Conservation (phyloP, 352 stramenopile species). For the Globisporangium heterothallicum region DNA sequence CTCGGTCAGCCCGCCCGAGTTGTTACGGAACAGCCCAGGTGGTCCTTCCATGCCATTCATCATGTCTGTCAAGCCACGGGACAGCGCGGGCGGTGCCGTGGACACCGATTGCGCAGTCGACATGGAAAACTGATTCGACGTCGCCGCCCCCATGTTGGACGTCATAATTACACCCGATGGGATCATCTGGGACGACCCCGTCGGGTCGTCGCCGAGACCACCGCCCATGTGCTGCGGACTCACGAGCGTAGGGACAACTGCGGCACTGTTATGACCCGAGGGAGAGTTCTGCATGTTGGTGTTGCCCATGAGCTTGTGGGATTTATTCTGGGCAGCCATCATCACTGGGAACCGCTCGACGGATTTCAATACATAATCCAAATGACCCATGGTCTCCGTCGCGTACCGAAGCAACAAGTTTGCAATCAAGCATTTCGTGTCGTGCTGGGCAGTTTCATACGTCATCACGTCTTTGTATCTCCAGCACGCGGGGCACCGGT, state of each 20-base stretch:
- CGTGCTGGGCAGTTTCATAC: conserved; percentile 76
- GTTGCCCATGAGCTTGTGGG: conserved; percentile 41
- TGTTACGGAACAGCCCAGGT: conserved; percentile 67
- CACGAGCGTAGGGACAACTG: conserved; percentile 21
- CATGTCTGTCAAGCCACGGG: conserved; percentile 46
- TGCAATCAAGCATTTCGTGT: conserved; percentile 79
- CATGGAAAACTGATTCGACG: conserved; percentile 54
- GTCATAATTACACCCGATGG: conserved; percentile 67
- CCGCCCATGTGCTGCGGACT: conserved; percentile 41
- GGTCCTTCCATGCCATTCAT: conserved; percentile 68
- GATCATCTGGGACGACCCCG: conserved; percentile 42
- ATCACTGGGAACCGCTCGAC: conserved; percentile 69
- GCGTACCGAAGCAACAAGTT: conserved; percentile 79
- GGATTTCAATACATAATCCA: conserved; percentile 75
- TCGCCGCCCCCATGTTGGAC: conserved; percentile 37
- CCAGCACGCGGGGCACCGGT: conserved; percentile 78
- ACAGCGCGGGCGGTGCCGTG: conserved; percentile 24
- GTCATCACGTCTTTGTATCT: conserved; percentile 84
- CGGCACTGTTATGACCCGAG: conserved; percentile 6
- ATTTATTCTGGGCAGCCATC: conserved; percentile 36
- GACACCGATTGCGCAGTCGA: conserved; percentile 29
- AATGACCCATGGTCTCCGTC: conserved; percentile 69
- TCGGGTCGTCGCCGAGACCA: conserved; percentile 27
- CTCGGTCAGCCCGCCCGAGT: conserved; percentile 68
- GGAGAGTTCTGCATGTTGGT: conserved; percentile 30